Conservation (phyloP, 495 filamentous ascomycete genomes). For the Penicillium coffeae region DNA sequence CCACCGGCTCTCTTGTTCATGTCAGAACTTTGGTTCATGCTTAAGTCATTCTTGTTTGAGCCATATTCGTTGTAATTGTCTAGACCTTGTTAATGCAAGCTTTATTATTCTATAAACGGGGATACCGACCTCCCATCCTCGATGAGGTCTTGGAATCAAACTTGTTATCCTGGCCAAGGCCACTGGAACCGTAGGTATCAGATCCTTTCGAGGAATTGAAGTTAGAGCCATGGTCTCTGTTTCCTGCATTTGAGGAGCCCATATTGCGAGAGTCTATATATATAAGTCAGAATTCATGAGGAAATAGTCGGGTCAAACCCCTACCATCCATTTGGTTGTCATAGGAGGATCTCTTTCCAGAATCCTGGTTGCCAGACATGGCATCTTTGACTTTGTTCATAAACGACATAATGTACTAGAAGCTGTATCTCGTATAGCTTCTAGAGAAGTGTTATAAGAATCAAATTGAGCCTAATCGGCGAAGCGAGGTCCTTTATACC, state of each 20-base stretch:
- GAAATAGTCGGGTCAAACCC: neutral
- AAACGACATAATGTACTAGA: constrained; percentile 56
- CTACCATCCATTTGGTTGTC: constrained; percentile 38
- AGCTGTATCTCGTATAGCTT: no score
- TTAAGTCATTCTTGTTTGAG: constrained; percentile 3
- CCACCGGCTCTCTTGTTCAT: neutral
- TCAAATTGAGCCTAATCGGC: no score
- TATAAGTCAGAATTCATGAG: neutral
- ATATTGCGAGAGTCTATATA: constrained; percentile 28
- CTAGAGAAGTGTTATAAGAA: neutral
- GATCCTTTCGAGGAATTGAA: constrained; percentile 2
- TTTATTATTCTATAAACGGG: no score
- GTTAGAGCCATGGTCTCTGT: no score
- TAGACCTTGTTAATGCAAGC: no score
- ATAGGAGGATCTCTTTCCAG: constrained; percentile 35
- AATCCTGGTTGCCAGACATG: constrained; percentile 40
- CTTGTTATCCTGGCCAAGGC: constrained; percentile 8
- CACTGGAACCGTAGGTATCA: constrained; percentile 3
- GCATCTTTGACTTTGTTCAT: constrained; percentile 74
- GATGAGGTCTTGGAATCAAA: no score
- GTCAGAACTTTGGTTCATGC: constrained; percentile 4
- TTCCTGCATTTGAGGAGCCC: no score
- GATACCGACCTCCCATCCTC: no score
- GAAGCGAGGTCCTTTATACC: neutral
- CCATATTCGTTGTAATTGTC: constrained; percentile 4